phyloP scores from a whole-genome alignment of 2,329 filamentous ascomycete genomes.

The Pezicula radicicola region DNA sequence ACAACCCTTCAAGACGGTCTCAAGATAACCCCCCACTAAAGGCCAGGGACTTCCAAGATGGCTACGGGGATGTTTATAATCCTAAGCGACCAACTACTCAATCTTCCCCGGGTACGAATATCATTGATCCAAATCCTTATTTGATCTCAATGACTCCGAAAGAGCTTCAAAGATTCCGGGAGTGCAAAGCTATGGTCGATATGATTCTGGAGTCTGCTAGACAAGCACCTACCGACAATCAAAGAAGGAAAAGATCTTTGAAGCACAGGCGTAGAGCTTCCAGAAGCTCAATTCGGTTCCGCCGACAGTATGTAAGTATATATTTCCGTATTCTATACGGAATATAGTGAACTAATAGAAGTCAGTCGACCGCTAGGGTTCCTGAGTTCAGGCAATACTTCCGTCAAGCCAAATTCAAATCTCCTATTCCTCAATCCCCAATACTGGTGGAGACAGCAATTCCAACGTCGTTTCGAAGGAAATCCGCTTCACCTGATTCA shows the following conservation, averaged over 20 bases:
- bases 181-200: not conserved
- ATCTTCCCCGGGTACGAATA: not conserved
- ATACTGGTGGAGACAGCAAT: not conserved
- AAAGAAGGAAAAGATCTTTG: not conserved
- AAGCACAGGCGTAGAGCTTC: not conserved
- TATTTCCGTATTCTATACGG: no score
- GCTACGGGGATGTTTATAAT: no score
- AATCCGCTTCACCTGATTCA: not conserved
- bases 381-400: no score
- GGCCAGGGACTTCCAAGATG: no score
- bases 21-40: no score
- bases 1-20: no score
- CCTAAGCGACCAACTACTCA: not conserved
- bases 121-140: not conserved
- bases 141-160: not conserved
- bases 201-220: not conserved
- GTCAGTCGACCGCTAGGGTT: no score
- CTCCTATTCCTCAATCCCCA: no score
- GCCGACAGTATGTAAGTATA: not conserved
- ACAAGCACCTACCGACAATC: not conserved
- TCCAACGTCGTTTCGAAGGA: not conserved
- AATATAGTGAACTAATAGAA: no score
- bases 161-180: not conserved
- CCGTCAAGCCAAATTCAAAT: no score
- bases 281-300: not conserved